Evolutionary conservation across 164 flowering plant species (phyloP), one percentile per base, ranked within the genome.

Genomic region (Magnolia kwangsiensis): DNA sequence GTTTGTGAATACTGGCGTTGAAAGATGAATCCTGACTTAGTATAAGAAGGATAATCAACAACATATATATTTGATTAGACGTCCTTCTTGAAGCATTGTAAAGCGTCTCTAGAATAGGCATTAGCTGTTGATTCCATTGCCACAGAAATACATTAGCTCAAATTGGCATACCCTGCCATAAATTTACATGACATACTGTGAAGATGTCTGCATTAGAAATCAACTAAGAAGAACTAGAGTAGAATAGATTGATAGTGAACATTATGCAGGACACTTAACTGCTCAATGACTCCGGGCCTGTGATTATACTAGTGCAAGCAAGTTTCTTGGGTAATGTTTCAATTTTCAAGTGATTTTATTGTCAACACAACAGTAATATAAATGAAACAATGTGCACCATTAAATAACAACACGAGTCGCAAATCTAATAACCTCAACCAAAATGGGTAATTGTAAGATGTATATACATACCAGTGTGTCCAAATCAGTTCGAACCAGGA

Each of bases 11-110:
- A 85, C 94, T 90, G 63, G 97, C 93, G 85, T 90, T 94, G 82
- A 96, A 94, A 74, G 99, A 90, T 64, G 98, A 92, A 86, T 96
- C 98, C 83, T 96, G 99, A 84, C 99, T 96, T 19, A 96, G 92
- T 71, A 96, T 96, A 50, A 96, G 98, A 83, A 96, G 93, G 69
- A 94, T 87, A 79, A 96, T 91, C 89, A 96, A 86, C 87, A 96
- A 78, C 96, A 96, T 96, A 84, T 94, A 96, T 67, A 96, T 96
- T 71, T 94, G 98, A 87, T 92, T 96, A 50, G 99, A 84, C 6
- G 97, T 86, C 86, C 90, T 90, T 83, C 82, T 90, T 73, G 97
- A 86, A 71, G 98, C 95, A 87, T 92, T 87, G 78, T 96, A 96
- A 16, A 96, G 80, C 23, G 92, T 92, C 78, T 94, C 99, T 86